Percentiles rank a stretch among this genome's conserved stretches.
phyloP scores from a whole-genome alignment of 345 rosid genomes.

The Durio zibethinus region DNA sequence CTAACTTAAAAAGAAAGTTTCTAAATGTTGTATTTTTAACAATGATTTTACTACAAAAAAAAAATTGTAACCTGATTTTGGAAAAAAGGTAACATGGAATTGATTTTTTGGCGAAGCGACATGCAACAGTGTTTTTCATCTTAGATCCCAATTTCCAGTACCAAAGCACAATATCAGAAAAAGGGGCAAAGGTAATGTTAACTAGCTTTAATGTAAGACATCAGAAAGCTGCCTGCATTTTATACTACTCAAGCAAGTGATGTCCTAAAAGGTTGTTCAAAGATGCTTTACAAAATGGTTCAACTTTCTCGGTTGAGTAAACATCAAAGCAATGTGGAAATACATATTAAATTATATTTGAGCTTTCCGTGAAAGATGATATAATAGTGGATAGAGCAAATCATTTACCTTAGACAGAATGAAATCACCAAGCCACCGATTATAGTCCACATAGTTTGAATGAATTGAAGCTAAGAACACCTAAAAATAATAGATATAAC shows the following conservation, averaged over 20 bases:
- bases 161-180: background rate
- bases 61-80: constrained; percentile 3
- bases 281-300: background rate
- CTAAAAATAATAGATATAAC: constrained; percentile 33
- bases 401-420: constrained; percentile 75
- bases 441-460: constrained; percentile 92
- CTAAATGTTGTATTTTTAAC: background rate
- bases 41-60: no score
- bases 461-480: constrained; percentile 93
- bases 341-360: background rate
- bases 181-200: no score
- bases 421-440: constrained; percentile 94
- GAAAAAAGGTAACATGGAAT: background rate
- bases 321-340: background rate
- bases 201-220: background rate
- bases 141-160: background rate
- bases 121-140: background rate
- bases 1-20: background rate
- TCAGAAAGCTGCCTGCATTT: background rate
- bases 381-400: background rate
- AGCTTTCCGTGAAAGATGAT: background rate
- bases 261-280: background rate
- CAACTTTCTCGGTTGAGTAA: background rate
- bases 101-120: background rate
- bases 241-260: background rate